A percentile compares a stretch with the other conserved stretches of the same genome.
Evolutionary conservation across 202 grass and related monocot species (phyloP).

Genomic region (Carex arenaria): DNA sequence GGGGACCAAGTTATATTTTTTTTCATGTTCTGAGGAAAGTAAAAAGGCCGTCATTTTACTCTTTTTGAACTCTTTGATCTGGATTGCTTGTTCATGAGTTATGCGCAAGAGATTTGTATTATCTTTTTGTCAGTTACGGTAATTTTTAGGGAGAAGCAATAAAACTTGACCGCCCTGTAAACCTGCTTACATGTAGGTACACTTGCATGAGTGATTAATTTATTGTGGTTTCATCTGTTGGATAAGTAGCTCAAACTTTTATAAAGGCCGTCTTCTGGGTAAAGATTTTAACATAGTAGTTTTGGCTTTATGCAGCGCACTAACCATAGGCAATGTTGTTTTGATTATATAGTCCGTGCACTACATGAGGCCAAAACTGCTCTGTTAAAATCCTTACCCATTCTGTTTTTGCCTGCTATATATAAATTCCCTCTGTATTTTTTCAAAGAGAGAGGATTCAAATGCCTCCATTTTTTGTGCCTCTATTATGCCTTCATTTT

Average conservation of each 20-base stretch:
- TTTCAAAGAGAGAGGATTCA: too few relatives aligned
- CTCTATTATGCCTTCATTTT: too few relatives aligned
- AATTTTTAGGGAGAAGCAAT: conserved; percentile 17
- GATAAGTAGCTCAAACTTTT: not conserved
- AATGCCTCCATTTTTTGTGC: too few relatives aligned
- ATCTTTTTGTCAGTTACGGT: conserved; percentile 13
- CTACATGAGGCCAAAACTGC: too few relatives aligned
- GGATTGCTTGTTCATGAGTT: conserved; percentile 13
- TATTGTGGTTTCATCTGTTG: conserved; percentile 6
- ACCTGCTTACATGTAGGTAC: conserved; percentile 8
- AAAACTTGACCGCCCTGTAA: conserved; percentile 20
- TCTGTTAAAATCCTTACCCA: too few relatives aligned
- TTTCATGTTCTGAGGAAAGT: conserved; percentile 9
- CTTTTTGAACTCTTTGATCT: conserved; percentile 17
- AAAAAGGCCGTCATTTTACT: conserved; percentile 16
- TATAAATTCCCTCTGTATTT: not conserved
- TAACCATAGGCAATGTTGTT: too few relatives aligned
- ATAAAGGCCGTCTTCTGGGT: not conserved
- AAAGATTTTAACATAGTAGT: too few relatives aligned
- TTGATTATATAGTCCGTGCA: too few relatives aligned
- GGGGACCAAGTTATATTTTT: not conserved
- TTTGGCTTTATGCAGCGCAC: too few relatives aligned
- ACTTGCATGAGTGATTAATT: conserved; percentile 12
- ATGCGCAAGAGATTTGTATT: conserved; percentile 17
- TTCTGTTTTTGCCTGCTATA: not conserved